These are phyloP conservation scores for Macadamia integrifolia DNA, from an alignment of 164 flowering plant genomes.

Conservation along the genomic window DNA sequence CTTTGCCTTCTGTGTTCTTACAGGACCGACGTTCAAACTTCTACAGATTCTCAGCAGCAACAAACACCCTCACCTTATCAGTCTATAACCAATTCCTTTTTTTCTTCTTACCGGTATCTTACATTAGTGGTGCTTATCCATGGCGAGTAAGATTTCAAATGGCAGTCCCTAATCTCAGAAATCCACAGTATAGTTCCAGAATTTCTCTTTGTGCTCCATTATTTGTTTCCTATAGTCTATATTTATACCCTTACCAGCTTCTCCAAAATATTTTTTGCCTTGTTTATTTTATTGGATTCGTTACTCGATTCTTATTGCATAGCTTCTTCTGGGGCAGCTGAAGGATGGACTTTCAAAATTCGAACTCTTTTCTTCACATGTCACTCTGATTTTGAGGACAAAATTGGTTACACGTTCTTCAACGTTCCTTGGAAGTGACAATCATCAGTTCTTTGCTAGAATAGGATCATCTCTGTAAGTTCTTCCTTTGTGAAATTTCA, in stretches of 20 bases:
- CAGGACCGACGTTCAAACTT: too few species aligned
- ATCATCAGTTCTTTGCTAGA: conserved; percentile 22
- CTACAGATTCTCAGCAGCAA: too few species aligned
- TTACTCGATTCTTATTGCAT: conserved; percentile 25
- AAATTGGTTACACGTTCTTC: conserved; percentile 3
- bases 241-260: not conserved
- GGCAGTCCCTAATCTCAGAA: too few species aligned
- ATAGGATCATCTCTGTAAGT: too few species aligned
- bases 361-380: conserved; percentile 50
- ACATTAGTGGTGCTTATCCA: too few species aligned
- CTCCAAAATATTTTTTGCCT: not conserved
- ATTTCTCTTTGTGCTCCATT: not conserved
- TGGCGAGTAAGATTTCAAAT: too few species aligned
- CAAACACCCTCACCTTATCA: too few species aligned
- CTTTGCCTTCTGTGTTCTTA: too few species aligned
- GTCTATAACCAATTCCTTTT: too few species aligned
- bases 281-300: too few species aligned
- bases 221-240: not conserved
- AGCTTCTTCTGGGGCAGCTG: conserved; percentile 51
- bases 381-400: conserved; percentile 32
- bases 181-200: not conserved
- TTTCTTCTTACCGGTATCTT: too few species aligned
- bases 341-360: conserved; percentile 53
- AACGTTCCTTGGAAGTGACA: conserved; percentile 6
- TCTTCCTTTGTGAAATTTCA: too few species aligned